Base-by-base conservation (phyloP, 441 rosid species). In the Populus hybrid region DNA sequence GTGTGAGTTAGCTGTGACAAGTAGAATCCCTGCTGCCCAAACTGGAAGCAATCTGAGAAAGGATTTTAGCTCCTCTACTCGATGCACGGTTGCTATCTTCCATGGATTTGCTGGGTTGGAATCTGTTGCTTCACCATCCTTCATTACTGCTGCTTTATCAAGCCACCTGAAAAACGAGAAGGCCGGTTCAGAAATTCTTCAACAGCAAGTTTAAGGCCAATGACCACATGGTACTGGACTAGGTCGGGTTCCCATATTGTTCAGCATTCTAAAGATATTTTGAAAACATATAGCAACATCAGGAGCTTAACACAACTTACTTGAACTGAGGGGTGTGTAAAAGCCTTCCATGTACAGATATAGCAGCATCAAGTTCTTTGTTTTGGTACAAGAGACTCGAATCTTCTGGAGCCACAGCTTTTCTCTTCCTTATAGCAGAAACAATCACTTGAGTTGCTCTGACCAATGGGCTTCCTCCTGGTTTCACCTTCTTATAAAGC, bases 21-120 rank as follows among this genome's bases (percentile, higher is more conserved):
- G 82, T 46, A 89, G 68, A 64, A 91, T 89, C 9, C 90, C 89
- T 0, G 91, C 73, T 0, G 88, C 87, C 90, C 90, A 87, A 10
- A 90, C 79, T 2, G 92, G 94, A 34, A 89, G 78, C 89, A 90
- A 84, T 75, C 92, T 75, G 28, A 84, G 28, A 24, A 89, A 81
- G 18, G 89, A 87, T 81, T 90, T 89, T 7, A 91, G 82, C 82
- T 91, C 92, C 75, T 90, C 92, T 4, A 91, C 87, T 38, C 94
- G 70, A 18, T 91, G 94, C 57, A 91, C 87, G 2, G 92, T 91
- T 8, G 84, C 78, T 14, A 91, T 42, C 73, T 82, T 78, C 95
- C 95, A 91, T 7, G 83, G 80, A 73, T 86, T 83, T 59, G 86
- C 86, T 40, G 76, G 72, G 24, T 23, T 61, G 0, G 76, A 42